Evolutionary conservation across 1,284 basidiomycete genomes (phyloP), one percentile per base, ranked within the genome.

Genomic region (Apiotrichum domesticum): DNA sequence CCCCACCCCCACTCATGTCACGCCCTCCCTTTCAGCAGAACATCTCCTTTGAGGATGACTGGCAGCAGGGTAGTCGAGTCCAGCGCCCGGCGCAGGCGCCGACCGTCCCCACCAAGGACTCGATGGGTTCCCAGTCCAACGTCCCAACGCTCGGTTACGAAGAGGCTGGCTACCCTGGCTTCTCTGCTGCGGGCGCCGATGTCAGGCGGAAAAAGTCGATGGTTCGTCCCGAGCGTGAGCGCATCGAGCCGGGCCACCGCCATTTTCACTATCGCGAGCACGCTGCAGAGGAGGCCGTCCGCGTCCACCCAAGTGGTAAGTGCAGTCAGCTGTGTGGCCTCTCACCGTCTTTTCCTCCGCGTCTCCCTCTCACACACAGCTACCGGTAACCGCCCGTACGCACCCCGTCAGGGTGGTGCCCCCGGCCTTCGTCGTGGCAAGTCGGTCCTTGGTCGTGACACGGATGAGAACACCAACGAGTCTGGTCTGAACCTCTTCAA

Each of bases 231-330:
- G 95, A 98, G 76, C 82, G 95, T 61, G 95, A 97, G 80, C 90
- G 95, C 80, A 91, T 98, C 69, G 94, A 97, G 71, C 93, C 94
- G 8, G 86, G 85, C 49, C 93, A 98, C 80, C 84, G 93, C 45
- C 86, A 95, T 66, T 98, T 88, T 86, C 88, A 98, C 78, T 98
- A 98, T 78, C 86, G 92, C 53, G 87, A 83, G 63, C 92, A 90
- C 76, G 90, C 90, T 13, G 87, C 87, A 21, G 85, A 89, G 70
- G 82, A 91, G 74, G 85, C 87, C 72, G 80, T 85, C 57, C 84
- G 84, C 55, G 83, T 92, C 15, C 79, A 86, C 72, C 87, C 90
- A 21, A 90, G 88, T 51, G 82, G 90, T 92, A 68, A 68, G 88
- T 84, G 21, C 21, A 21, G 21, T 21, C 21, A 21, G 21, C 21